Evolutionary conservation across 352 stramenopile species (phyloP).

Genomic region (Phytopythium aichiense): DNA sequence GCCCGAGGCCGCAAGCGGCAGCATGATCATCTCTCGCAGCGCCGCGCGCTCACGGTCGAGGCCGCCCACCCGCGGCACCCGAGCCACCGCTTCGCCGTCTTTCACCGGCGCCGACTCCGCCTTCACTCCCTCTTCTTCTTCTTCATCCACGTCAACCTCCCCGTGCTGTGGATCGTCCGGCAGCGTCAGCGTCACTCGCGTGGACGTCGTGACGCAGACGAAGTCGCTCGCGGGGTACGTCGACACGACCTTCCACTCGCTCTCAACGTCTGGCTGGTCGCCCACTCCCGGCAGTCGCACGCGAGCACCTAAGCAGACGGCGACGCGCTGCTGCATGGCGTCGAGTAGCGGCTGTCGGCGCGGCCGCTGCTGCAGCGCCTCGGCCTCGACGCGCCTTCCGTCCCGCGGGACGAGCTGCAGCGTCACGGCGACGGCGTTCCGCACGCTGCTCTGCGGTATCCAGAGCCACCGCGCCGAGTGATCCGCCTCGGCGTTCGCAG

Average conservation of each 20-base stretch:
- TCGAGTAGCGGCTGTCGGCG: slow-evolving; percentile 51
- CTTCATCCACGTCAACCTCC: neutral
- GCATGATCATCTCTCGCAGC: slow-evolving; percentile 66
- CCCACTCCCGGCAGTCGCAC: slow-evolving; percentile 34
- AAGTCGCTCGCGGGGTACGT: slow-evolving; percentile 38
- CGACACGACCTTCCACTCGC: slow-evolving; percentile 44
- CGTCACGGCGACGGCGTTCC: slow-evolving; percentile 42
- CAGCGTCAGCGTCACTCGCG: slow-evolving; percentile 53
- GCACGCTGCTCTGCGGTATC: slow-evolving; percentile 41
- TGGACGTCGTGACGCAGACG: slow-evolving; percentile 30
- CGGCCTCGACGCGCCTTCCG: neutral
- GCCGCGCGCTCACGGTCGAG: slow-evolving; percentile 57
- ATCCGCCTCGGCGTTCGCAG: neutral
- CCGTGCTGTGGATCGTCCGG: neutral
- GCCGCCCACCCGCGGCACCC: slow-evolving; percentile 38
- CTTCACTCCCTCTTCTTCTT: neutral
- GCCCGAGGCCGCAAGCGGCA: slow-evolving; percentile 23
- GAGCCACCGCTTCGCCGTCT: neutral
- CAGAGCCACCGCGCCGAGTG: slow-evolving; percentile 12
- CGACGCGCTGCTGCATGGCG: slow-evolving; percentile 47
- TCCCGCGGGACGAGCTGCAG: slow-evolving; percentile 27
- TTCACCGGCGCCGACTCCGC: neutral
- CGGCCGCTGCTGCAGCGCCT: slow-evolving; percentile 18
- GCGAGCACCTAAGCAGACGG: slow-evolving; percentile 30
- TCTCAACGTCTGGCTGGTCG: neutral